Percentiles rank a stretch among this genome's conserved stretches.
phyloP scores from a whole-genome alignment of 176 grass and related monocot genomes.

The Ampelocalamus luodianensis region DNA sequence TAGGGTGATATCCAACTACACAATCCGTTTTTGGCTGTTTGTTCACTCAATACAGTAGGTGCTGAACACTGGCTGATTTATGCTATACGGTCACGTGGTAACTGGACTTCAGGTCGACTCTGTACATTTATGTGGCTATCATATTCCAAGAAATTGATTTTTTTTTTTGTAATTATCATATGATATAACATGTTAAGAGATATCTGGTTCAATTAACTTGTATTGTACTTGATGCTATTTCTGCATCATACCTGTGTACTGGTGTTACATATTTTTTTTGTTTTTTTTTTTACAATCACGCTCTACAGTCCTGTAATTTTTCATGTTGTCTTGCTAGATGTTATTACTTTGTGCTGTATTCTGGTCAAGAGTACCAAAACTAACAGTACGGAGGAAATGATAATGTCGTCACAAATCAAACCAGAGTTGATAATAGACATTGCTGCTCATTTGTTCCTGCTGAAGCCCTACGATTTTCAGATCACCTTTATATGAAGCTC shows the following conservation, averaged over 20 bases:
- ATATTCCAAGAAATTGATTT: conserved; percentile 5
- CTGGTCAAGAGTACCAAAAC: not conserved
- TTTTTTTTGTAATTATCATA: conserved; percentile 19
- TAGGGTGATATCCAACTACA: conserved; percentile 28
- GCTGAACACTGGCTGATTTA: conserved; percentile 11
- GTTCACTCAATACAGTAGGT: not conserved
- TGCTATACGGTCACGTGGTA: conserved; percentile 15
- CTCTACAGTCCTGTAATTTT: not conserved
- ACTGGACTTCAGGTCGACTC: conserved; percentile 10
- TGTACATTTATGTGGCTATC: conserved; percentile 31
- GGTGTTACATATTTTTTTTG: not conserved
- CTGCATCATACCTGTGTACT: not conserved
- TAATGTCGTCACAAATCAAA: not conserved
- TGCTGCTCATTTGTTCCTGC: conserved; percentile 8
- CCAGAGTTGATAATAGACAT: not conserved
- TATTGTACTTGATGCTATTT: conserved; percentile 29
- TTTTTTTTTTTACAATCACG: not conserved
- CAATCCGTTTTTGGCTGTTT: not conserved
- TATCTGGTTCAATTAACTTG: conserved; percentile 1
- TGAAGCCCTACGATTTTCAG: not conserved
- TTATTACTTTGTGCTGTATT: not conserved
- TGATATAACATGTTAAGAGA: not conserved
- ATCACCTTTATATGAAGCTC: not conserved
- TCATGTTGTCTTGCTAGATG: conserved; percentile 11
- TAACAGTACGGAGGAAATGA: not conserved